These are phyloP conservation scores for Pyrrhoderma lamaoense DNA, from an alignment of 1,284 basidiomycete genomes.

Conservation along the genomic window DNA sequence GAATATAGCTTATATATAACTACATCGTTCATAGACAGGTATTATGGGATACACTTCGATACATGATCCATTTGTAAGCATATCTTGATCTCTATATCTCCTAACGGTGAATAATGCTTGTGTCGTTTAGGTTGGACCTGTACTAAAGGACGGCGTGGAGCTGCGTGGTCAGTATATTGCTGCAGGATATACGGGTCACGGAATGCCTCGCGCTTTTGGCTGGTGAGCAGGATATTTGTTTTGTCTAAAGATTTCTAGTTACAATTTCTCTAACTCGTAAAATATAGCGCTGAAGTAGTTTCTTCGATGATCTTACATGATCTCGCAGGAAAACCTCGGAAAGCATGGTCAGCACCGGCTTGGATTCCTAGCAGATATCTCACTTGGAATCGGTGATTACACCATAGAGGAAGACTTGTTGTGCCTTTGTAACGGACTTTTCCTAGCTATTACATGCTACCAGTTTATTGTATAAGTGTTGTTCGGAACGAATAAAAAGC, in stretches of 20 bases:
- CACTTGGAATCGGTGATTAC: conserved; percentile 32
- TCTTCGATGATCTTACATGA: conserved; percentile 58
- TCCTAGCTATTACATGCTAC: no score
- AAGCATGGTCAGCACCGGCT: conserved; percentile 43
- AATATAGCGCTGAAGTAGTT: conserved; percentile 56
- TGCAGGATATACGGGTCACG: conserved; percentile 73
- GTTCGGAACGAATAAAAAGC: no score
- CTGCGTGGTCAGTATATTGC: conserved; percentile 58
- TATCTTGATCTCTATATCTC: not conserved
- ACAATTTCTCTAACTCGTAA: not conserved
- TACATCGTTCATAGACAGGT: conserved; percentile 47
- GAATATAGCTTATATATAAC: conserved; percentile 1
- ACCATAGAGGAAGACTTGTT: no score
- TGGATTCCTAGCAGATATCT: conserved; percentile 64
- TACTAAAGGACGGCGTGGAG: conserved; percentile 29
- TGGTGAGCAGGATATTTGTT: conserved; percentile 40
- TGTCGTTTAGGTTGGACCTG: conserved; percentile 56
- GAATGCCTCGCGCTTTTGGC: conserved; percentile 71
- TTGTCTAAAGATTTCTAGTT: not conserved
- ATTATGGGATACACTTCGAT: conserved; percentile 72
- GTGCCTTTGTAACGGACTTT: no score
- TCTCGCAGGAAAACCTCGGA: conserved; percentile 27
- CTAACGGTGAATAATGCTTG: not conserved
- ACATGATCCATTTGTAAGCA: conserved; percentile 62
- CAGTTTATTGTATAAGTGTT: no score